Conservation (phyloP, 495 filamentous ascomycete species). For the Astrocystis sublimbata region DNA sequence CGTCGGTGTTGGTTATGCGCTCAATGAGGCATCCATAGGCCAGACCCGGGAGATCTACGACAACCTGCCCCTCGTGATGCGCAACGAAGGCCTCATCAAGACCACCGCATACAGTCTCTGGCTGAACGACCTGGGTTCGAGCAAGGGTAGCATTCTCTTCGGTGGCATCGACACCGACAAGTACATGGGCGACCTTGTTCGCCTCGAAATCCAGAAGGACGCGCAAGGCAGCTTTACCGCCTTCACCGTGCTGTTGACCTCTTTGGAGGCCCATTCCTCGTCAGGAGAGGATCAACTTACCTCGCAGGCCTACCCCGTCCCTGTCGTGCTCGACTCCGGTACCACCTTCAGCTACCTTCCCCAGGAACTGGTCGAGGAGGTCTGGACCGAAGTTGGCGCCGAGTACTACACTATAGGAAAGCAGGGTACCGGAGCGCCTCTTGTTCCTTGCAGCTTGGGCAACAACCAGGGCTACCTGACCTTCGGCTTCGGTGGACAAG, state of each 20-base stretch:
- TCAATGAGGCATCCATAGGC: conserved; percentile 73
- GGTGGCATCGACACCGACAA: conserved; percentile 90
- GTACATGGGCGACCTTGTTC: conserved; percentile 71
- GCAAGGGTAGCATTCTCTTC: conserved; percentile 62
- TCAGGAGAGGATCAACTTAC: conserved; percentile 53
- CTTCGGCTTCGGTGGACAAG: conserved; percentile 69
- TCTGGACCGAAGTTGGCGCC: conserved; percentile 73
- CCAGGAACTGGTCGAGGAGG: conserved; percentile 59
- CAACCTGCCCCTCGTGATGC: conserved; percentile 79
- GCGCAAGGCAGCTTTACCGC: conserved; percentile 52
- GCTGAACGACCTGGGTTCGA: conserved; percentile 71
- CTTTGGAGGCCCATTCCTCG: conserved; percentile 44
- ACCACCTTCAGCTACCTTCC: conserved; percentile 86
- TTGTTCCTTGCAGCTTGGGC: conserved; percentile 71
- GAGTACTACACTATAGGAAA: conserved; percentile 33
- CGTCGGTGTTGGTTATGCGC: conserved; percentile 81
- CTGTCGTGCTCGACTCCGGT: conserved; percentile 85
- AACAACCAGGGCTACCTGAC: conserved; percentile 63
- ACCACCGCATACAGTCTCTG: conserved; percentile 87
- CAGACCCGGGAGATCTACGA: conserved; percentile 56
- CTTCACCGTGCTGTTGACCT: conserved; percentile 76
- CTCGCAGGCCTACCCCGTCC: conserved; percentile 55
- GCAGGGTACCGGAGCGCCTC: conserved; percentile 48
- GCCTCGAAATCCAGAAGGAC: conserved; percentile 60
- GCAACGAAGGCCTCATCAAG: conserved; percentile 69